Evolutionary conservation across 1,284 basidiomycete species (phyloP), one percentile per base, ranked within the genome.

Genomic region (Salmacisia buchloeana): DNA sequence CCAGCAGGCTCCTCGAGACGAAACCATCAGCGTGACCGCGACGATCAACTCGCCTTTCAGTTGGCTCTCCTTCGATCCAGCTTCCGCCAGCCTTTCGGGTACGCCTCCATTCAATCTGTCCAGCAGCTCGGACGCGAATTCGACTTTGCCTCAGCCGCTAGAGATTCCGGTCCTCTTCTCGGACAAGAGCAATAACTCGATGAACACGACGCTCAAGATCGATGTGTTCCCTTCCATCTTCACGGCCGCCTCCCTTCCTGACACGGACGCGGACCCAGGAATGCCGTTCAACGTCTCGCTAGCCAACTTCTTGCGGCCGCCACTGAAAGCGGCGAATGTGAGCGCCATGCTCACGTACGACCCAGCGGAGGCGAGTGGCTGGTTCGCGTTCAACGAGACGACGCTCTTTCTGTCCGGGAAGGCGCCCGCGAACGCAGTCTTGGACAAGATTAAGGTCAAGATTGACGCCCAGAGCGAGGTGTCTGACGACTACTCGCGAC

Each of bases 191-290:
- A 89, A 90, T 75, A 85, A 86, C 1, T 65, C 80, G 12, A 68
- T 81, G 31, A 63, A 83, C 57, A 86, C 87, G 13, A 86, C 84
- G 61, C 80, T 92, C 39, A 82, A 84, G 4, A 69, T 94, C 60
- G 54, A 83, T 15, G 79, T 89, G 27, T 86, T 87, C 23, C 84
- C 87, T 4, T 88, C 89, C 0, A 87, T 85, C 73, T 92, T 93
- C 80, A 83, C 83, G 18, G 69, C 80, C n/a, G 78, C 84, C 21
- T 81, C 81, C 13, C 79, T 91, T 39, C 85, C 86, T 3, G 81
- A 84, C n/a, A 80, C 88, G 61, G 80, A 84, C 45, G 83, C 83
- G 36, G 80, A 80, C 64, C 77, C 83, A 66, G 81, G 86, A 67
- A 69, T 82, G 76, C 65, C 76, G 1, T 76, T 88, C 49, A 69